Conservation (phyloP, 2,329 filamentous ascomycete species). For the Aspergillus viridinutans region DNA sequence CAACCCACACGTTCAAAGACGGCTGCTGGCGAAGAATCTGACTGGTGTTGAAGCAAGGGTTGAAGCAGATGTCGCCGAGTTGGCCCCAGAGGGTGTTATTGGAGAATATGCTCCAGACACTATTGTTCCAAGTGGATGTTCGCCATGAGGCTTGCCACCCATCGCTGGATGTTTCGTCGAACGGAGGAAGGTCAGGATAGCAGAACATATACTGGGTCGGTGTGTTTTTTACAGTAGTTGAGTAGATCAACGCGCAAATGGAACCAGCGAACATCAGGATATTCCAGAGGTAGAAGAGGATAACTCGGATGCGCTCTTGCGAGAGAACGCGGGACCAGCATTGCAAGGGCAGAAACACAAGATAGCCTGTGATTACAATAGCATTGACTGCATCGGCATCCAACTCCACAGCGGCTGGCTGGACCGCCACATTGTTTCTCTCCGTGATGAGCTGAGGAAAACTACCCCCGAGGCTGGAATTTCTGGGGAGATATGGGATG, state of each 20-base stretch:
- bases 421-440: conserved; percentile 14
- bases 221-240: conserved; percentile 10
- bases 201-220: conserved; percentile 30
- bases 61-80: conserved; percentile 26
- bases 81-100: conserved; percentile 17
- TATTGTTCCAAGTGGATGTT: conserved; percentile 27
- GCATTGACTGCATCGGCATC: conserved; percentile 31
- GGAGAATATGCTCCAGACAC: conserved; percentile 25
- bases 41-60: conserved; percentile 30
- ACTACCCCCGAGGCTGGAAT: conserved; percentile 8
- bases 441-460: conserved; percentile 23
- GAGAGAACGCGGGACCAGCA: conserved; percentile 29
- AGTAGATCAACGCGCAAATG: conserved; percentile 26
- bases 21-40: conserved; percentile 23
- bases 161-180: conserved; percentile 17
- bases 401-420: conserved; percentile 27
- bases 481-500: conserved; percentile 18
- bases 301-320: conserved; percentile 21
- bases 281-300: conserved; percentile 29
- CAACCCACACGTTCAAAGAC: conserved; percentile 14
- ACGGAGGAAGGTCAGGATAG: conserved; percentile 22
- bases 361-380: conserved; percentile 31
- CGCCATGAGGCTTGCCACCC: conserved; percentile 24
- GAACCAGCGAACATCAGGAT: conserved; percentile 28
- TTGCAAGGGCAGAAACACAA: conserved; percentile 31